These are phyloP conservation scores for Evernia prunastri DNA, from an alignment of 495 filamentous ascomycete genomes.

Conservation along the genomic window DNA sequence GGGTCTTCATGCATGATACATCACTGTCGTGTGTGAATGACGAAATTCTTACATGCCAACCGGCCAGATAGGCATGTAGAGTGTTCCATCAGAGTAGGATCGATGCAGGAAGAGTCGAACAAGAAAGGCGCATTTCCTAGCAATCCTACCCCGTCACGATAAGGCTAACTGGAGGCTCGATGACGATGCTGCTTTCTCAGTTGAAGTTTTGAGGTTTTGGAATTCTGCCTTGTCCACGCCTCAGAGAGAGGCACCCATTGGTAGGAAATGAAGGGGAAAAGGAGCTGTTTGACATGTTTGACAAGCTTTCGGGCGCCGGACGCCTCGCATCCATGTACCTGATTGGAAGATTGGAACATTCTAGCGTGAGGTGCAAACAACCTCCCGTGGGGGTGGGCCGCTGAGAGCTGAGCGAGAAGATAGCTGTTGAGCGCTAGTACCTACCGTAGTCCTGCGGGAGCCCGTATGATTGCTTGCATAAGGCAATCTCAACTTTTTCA, in stretches of 20 bases:
- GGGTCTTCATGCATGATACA: background rate
- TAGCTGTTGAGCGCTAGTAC: background rate
- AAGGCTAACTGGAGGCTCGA: background rate
- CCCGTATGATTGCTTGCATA: background rate
- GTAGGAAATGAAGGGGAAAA: background rate
- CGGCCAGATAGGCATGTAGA: background rate
- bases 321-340: constrained; percentile 7
- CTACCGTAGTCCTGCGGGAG: background rate
- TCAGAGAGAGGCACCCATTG: background rate
- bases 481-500: too few relatives aligned
- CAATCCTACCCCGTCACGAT: background rate
- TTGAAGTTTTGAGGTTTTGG: too few relatives aligned
- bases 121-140: background rate
- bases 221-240: constrained; percentile 3
- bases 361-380: constrained; percentile 10
- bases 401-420: background rate
- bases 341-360: constrained; percentile 16
- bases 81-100: background rate
- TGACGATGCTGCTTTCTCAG: background rate
- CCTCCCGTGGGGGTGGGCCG: background rate
- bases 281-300: constrained; percentile 2
- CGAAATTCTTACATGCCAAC: background rate
- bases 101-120: background rate
- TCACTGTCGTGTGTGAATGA: background rate
- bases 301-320: constrained; percentile 7